Conservation (phyloP, 2,329 filamentous ascomycete genomes). For the Endoconidiophora polonica region DNA sequence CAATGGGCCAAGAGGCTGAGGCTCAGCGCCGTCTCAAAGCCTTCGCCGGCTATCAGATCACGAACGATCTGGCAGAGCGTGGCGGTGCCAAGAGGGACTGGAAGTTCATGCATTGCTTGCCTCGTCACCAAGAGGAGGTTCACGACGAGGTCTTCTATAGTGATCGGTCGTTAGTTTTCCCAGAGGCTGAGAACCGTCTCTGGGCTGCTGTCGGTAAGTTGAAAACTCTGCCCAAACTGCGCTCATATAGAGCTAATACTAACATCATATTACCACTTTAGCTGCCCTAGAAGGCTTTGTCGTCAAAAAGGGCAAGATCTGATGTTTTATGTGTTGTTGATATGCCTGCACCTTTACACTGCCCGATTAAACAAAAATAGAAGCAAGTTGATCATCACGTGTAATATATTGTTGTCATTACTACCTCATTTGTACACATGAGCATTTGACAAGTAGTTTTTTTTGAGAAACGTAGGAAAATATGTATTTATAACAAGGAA, state of each 20-base stretch:
- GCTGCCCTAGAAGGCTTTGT: slow-evolving; percentile 77
- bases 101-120: slow-evolving; percentile 98
- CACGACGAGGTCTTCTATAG: slow-evolving; percentile 90
- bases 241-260: neutral
- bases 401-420: neutral
- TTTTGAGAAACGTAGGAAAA: neutral
- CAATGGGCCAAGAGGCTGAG: slow-evolving; percentile 93
- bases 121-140: slow-evolving; percentile 83
- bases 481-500: neutral
- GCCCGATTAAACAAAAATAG: no score
- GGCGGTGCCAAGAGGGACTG: slow-evolving; percentile 77
- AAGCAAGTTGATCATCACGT: neutral
- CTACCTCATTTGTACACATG: neutral
- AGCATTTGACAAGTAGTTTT: neutral
- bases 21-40: slow-evolving; percentile 57
- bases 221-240: no score
- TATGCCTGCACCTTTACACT: neutral
- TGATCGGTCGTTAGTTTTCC: slow-evolving; percentile 70
- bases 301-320: slow-evolving; percentile 78
- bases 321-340: slow-evolving; percentile 8
- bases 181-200: slow-evolving; percentile 83
- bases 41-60: slow-evolving; percentile 86
- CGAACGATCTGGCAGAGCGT: slow-evolving; percentile 62
- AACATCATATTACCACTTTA: slow-evolving; percentile 17
- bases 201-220: slow-evolving; percentile 68